Evolutionary conservation across 192 early-diverging fungal genomes (phyloP).

Genomic region (Coemansia sp.): DNA sequence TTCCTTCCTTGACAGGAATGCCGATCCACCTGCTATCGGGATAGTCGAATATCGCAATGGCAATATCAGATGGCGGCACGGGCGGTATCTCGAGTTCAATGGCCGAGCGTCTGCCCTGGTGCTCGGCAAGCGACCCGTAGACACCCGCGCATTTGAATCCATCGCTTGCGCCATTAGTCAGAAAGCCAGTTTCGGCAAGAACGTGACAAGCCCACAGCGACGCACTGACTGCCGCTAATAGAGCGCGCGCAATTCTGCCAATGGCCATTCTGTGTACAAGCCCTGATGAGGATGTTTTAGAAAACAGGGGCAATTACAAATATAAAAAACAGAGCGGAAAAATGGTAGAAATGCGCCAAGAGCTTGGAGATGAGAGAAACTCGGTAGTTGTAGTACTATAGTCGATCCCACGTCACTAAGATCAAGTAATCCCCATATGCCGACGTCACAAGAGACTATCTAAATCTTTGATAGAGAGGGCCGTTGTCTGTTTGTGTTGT

Average conservation of each 20-base stretch:
- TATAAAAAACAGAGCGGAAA: not conserved
- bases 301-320: slow-evolving; percentile 4
- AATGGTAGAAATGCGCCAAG: not conserved
- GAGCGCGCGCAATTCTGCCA: not conserved
- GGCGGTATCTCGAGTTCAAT: slow-evolving; percentile 46
- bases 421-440: slow-evolving; percentile 4
- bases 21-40: slow-evolving; percentile 51
- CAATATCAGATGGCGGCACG: slow-evolving; percentile 44
- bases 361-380: not conserved
- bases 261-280: not conserved
- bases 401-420: too few relatives aligned
- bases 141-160: slow-evolving; percentile 53
- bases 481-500: too few relatives aligned
- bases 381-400: too few relatives aligned
- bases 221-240: not conserved
- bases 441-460: not conserved
- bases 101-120: slow-evolving; percentile 26
- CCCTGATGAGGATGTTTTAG: not conserved
- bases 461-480: not conserved
- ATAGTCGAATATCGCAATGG: slow-evolving; percentile 44
- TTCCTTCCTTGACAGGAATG: slow-evolving; percentile 41
- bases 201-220: slow-evolving; percentile 5
- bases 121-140: slow-evolving; percentile 28
- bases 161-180: slow-evolving; percentile 45
- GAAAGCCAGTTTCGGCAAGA: slow-evolving; percentile 32